Percentiles rank a stretch among this genome's conserved stretches.
phyloP scores from a whole-genome alignment of 371 early-diverging fungal genomes.

The Mucor irregularis region DNA sequence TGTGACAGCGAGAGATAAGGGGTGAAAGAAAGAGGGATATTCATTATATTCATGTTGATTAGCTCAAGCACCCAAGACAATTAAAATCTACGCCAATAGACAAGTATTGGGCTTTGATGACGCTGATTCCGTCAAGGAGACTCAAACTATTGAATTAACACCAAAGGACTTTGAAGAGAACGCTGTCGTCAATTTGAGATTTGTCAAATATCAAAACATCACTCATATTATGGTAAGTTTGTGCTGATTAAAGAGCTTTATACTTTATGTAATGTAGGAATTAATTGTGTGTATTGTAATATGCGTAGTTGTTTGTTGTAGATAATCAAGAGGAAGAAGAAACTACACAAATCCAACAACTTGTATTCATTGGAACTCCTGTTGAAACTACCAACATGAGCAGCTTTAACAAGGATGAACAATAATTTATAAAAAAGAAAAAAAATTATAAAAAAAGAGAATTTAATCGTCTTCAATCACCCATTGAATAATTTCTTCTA shows the following conservation, averaged over 20 bases:
- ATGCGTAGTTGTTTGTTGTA: conserved; percentile 66
- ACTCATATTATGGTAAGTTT: conserved; percentile 57
- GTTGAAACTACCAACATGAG: conserved; percentile 51
- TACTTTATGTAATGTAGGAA: too few relatives aligned
- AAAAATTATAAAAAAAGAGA: background rate
- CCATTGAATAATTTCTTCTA: conserved; percentile 23
- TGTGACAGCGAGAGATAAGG: background rate
- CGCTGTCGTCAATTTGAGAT: conserved; percentile 73
- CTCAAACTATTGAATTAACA: conserved; percentile 73
- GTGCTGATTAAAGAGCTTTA: too few relatives aligned
- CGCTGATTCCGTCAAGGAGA: conserved; percentile 70
- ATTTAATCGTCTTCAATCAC: conserved; percentile 20
- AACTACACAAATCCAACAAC: conserved; percentile 74
- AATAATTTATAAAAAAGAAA: conserved; percentile 8
- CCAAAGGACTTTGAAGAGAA: conserved; percentile 69
- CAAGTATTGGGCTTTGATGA: conserved; percentile 86
- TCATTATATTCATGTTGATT: background rate
- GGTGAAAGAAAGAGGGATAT: background rate
- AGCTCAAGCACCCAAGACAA: conserved; percentile 84
- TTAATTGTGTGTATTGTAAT: background rate
- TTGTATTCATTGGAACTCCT: conserved; percentile 69
- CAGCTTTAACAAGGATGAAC: conserved; percentile 48
- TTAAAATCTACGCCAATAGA: conserved; percentile 85
- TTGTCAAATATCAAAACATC: conserved; percentile 93
- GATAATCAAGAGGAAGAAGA: conserved; percentile 86